Base-by-base conservation (phyloP, 495 filamentous ascomycete species). In the Hypoxylon fragiforme region DNA sequence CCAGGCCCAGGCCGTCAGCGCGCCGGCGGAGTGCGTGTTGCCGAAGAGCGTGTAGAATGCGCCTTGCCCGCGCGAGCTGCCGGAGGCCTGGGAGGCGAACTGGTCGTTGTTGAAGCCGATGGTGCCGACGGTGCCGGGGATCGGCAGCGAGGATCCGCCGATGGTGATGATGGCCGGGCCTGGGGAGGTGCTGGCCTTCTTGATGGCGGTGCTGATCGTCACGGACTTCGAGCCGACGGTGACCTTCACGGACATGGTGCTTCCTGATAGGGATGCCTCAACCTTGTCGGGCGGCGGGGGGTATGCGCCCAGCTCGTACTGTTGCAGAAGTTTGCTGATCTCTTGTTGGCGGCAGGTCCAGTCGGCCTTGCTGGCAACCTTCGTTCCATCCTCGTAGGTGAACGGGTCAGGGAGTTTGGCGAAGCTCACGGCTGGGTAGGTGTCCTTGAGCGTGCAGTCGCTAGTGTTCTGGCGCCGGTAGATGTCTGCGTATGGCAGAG, bases 331-430 rank as follows among this genome's bases (percentile, higher is more conserved):
- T 57, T 74, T 74, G 66, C 50, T 66, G 55, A 81, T 77, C 68
- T 83, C 76, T 37, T 70, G 63, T 48, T 70, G 65, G 20, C 77
- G 77, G 71, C 79, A 81, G 38, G 63, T 62, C 63, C 77, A 83
- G 43, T 77, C 72, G 12, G 65, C 73, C 61, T 75, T 68, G 47
- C 70, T 76, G 1, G 72, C 66, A 11, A 83, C 69, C 60, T 71
- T 69, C 7, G 31, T 53, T 22, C 78, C 78, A 54, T 66, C 65
- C 18, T 72, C 54, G 46, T 67, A 73, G 15, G 68, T 76, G 69
- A 81, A 83, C 6, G 79, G 80, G 61, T 81, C 75, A 0, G 78
- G 78, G 12, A 83, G 73, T 66, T 75, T 72, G 56, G 72, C 61
- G 14, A 35, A 52, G 62, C 58, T 61, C 24, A 72, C 56, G 18